Evolutionary conservation across 2,329 filamentous ascomycete species (phyloP).

Genomic region (Hymenotorrendiella dingleyae): DNA sequence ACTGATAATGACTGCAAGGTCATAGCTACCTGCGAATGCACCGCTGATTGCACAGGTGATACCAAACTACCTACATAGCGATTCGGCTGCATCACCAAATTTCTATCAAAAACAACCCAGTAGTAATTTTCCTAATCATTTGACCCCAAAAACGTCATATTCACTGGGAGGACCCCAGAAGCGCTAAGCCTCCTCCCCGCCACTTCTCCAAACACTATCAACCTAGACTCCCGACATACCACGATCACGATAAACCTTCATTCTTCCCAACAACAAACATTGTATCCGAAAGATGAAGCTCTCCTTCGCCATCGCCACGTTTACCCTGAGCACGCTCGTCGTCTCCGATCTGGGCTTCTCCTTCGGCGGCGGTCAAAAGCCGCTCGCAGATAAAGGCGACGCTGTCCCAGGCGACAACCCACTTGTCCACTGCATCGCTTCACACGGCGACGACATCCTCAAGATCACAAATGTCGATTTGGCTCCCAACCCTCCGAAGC

Average conservation of each 20-base stretch:
- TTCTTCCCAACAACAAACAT: slow-evolving; percentile 5
- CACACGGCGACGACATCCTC: slow-evolving; percentile 65
- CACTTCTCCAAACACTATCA: background rate
- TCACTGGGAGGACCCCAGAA: too few species aligned
- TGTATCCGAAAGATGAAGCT: slow-evolving; percentile 27
- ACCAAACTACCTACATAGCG: too few species aligned
- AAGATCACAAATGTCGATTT: slow-evolving; percentile 75
- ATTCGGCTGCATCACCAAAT: too few species aligned
- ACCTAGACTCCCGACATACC: slow-evolving; percentile 6
- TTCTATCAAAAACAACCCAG: too few species aligned
- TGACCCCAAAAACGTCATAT: too few species aligned
- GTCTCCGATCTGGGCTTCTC: slow-evolving; percentile 39
- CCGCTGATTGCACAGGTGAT: too few species aligned
- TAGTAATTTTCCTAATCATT: too few species aligned
- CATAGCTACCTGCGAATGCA: too few species aligned
- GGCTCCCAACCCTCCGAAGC: slow-evolving; percentile 74
- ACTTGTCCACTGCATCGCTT: slow-evolving; percentile 64
- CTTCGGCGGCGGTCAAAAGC: slow-evolving; percentile 43
- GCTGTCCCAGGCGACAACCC: slow-evolving; percentile 66
- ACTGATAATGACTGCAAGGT: too few species aligned
- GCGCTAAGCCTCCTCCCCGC: background rate
- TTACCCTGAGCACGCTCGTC: slow-evolving; percentile 26
- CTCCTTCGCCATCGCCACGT: slow-evolving; percentile 21
- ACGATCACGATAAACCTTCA: slow-evolving; percentile 1
- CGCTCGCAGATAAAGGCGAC: slow-evolving; percentile 43